Evolutionary conservation across 192 early-diverging fungal species (phyloP).

Genomic region (Diversispora eburnea): DNA sequence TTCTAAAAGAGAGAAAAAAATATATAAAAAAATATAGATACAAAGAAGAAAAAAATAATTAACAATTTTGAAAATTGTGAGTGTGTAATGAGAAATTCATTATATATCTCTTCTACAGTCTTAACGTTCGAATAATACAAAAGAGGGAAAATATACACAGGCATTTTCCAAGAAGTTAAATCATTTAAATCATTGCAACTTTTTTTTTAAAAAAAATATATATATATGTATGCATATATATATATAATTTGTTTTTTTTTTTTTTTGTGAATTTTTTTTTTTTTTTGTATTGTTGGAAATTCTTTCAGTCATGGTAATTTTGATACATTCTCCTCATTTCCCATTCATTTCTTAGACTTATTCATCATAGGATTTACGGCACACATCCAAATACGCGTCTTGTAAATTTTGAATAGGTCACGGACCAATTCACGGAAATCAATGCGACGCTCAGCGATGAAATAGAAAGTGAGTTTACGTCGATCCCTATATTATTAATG

Average conservation of each 20-base stretch:
- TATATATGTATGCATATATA: no score
- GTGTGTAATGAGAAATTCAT: not conserved
- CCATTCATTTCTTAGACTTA: slow-evolving; percentile 26
- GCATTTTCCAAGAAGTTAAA: not conserved
- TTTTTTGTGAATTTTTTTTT: not conserved
- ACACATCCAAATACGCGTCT: slow-evolving; percentile 97
- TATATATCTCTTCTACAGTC: not conserved
- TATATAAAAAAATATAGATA: slow-evolving; percentile 18
- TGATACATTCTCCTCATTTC: not conserved
- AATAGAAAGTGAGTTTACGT: slow-evolving; percentile 95
- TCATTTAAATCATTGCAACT: not conserved
- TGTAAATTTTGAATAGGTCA: slow-evolving; percentile 95
- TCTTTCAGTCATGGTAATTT: not conserved
- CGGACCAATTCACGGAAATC: slow-evolving; percentile 96
- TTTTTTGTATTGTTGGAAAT: not conserved
- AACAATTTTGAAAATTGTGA: not conserved
- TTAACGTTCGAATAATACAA: not conserved
- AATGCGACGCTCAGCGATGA: slow-evolving; percentile 87
- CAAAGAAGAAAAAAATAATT: slow-evolving; percentile 6
- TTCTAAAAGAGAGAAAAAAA: slow-evolving; percentile 1
- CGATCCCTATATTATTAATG: slow-evolving; percentile 64
- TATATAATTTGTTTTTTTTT: no score
- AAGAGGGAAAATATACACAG: not conserved
- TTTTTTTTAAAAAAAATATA: not conserved
- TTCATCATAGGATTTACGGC: slow-evolving; percentile 38